These are phyloP conservation scores for Hypoxylon cercidicola DNA, from an alignment of 495 filamentous ascomycete genomes.

Conservation along the genomic window DNA sequence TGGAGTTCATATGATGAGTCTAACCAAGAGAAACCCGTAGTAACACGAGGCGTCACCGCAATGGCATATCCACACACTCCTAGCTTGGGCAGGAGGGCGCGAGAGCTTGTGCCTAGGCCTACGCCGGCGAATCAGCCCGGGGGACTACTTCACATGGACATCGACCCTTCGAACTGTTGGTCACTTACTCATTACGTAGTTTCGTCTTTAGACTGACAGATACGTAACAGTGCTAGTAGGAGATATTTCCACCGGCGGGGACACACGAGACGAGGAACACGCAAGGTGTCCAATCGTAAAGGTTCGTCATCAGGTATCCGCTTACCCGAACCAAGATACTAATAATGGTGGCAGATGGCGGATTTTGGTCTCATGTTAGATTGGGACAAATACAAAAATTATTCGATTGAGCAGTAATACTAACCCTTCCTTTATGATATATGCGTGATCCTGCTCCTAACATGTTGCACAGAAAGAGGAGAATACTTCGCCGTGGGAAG, in stretches of 20 bases:
- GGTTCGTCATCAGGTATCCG: background rate
- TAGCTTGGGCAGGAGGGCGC: background rate
- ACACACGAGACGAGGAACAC: conserved; percentile 7
- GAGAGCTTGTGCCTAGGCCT: background rate
- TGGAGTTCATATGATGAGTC: background rate
- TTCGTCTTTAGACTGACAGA: background rate
- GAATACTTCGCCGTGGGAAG: background rate
- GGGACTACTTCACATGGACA: conserved; percentile 19
- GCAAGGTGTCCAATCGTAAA: background rate
- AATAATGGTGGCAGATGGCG: conserved; percentile 8
- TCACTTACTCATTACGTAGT: background rate
- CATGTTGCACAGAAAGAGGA: background rate
- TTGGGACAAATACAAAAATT: background rate
- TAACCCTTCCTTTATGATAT: background rate
- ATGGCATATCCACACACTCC: conserved; percentile 15
- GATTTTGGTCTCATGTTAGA: conserved; percentile 10
- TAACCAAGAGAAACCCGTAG: conserved; percentile 3
- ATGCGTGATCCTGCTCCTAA: background rate
- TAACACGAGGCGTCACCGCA: conserved; percentile 4
- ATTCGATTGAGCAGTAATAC: background rate
- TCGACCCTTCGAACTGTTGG: conserved; percentile 23
- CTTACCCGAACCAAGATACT: background rate
- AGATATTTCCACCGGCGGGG: background rate
- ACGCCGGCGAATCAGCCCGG: background rate
- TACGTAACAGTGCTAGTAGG: conserved; percentile 8